Conservation (phyloP, 2,329 filamentous ascomycete genomes). For the Alternaria panax region DNA sequence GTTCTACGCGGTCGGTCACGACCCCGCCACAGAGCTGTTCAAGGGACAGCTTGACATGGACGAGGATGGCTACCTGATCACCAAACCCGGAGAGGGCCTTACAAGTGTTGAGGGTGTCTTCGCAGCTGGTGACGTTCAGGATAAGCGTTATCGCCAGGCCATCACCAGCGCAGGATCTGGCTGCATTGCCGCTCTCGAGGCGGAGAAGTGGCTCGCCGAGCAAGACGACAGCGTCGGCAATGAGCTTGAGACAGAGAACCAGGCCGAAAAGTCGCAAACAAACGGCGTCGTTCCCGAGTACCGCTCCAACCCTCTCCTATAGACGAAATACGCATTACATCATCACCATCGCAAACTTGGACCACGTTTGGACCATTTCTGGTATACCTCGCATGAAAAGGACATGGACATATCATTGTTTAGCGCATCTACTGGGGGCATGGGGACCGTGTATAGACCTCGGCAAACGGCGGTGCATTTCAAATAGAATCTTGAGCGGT, state of each 20-base stretch:
- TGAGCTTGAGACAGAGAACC: slow-evolving; percentile 58
- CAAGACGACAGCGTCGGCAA: slow-evolving; percentile 64
- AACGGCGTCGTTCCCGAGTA: slow-evolving; percentile 68
- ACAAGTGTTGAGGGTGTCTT: slow-evolving; percentile 94
- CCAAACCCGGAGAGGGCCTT: slow-evolving; percentile 83
- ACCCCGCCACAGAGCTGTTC: slow-evolving; percentile 88
- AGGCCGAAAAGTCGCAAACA: slow-evolving; percentile 58
- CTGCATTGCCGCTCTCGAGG: slow-evolving; percentile 93
- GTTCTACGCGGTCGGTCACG: slow-evolving; percentile 97
- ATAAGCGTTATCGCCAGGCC: slow-evolving; percentile 97
- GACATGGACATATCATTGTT: slow-evolving; percentile 22
- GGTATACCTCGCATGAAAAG: slow-evolving; percentile 18
- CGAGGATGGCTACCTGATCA: slow-evolving; percentile 88
- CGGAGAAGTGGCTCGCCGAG: slow-evolving; percentile 90
- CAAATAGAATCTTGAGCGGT: slow-evolving; percentile 31
- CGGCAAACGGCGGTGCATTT: slow-evolving; percentile 16
- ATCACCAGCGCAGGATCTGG: slow-evolving; percentile 96
- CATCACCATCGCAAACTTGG: not conserved
- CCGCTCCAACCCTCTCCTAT: slow-evolving; percentile 69
- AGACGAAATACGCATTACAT: slow-evolving; percentile 9
- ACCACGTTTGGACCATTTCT: slow-evolving; percentile 11
- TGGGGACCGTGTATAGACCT: slow-evolving; percentile 24
- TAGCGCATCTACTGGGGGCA: slow-evolving; percentile 8
- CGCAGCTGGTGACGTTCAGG: slow-evolving; percentile 96
- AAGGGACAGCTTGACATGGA: slow-evolving; percentile 91